Base-by-base conservation (phyloP, 371 early-diverging fungal genomes). In the Mortierella sp. region DNA sequence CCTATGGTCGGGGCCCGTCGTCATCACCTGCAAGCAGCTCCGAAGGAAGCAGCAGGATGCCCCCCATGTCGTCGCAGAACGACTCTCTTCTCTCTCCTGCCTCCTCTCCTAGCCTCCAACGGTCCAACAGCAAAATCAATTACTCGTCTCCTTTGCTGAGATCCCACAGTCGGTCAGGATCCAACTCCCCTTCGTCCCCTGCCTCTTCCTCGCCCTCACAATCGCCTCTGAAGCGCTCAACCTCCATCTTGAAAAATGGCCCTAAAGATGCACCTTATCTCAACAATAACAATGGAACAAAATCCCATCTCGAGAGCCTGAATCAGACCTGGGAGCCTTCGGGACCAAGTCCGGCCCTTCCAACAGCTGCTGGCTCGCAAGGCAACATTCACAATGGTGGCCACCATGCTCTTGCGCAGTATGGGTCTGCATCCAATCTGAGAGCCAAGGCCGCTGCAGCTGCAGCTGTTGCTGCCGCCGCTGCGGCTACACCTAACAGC, bases 191-290 rank as follows among this genome's bases (percentile, higher is more conserved):
- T 42, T 73, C 63, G 38, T 70, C 81, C 26, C 74, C 81, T 52
- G 54, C 74, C 16, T 68, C 70, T 26, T 70, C 81, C 14, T 72
- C 87, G 31, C 78, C 77, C 5, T 73, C 85, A 5, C 65, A 74
- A 21, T 55, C 75, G 10, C 70, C 82, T 28, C 71, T 86, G 68
- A 79, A 71, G 31, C 80, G 87, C 38, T 72, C 77, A 70, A 75
- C 80, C 7, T 86, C 87, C 24, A 86, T 86, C 71, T 74, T 86
- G 55, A 86, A 86, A 38, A 86, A 86, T 52, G 87, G 82, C 31
- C 77, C 87, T 44, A 86, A 86, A 70, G 87, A 86, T 78, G 87
- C 87, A 45, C 82, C 86, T 14, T 86, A 86, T 55, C 80, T 86
- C 14, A 70, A 77, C 1, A 47, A 45, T 8, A 68, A 77, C 3